phyloP scores from a whole-genome alignment of 2,329 filamentous ascomycete species.

The Cytospora mali region DNA sequence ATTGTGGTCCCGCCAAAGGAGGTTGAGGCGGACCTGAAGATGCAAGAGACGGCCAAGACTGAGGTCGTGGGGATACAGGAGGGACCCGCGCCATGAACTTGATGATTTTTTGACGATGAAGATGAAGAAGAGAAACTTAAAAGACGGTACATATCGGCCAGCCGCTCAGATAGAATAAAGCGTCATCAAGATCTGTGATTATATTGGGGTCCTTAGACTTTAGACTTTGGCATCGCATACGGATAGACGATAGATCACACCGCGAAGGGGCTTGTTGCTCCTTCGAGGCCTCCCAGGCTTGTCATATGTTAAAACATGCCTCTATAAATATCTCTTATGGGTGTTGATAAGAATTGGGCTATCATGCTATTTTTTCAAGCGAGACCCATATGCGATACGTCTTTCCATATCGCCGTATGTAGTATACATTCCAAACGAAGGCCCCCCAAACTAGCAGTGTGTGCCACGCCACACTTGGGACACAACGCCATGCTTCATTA shows the following conservation, averaged over 20 bases:
- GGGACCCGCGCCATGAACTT: slow-evolving; percentile 2
- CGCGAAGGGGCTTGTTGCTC: not conserved
- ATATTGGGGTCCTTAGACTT: not conserved
- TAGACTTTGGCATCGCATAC: not conserved
- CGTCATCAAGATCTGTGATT: not conserved
- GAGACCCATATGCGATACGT: not conserved
- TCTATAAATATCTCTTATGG: not conserved
- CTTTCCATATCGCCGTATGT: not conserved
- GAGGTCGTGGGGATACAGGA: slow-evolving; percentile 27
- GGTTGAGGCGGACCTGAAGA: slow-evolving; percentile 47
- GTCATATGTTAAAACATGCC: not conserved
- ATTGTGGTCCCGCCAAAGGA: slow-evolving; percentile 52
- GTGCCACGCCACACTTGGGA: too few relatives aligned
- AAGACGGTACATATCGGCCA: not conserved
- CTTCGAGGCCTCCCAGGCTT: not conserved
- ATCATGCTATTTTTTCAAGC: slow-evolving; percentile 15
- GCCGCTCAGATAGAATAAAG: not conserved
- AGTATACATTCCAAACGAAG: not conserved
- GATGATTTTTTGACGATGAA: not conserved
- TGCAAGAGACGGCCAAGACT: slow-evolving; percentile 41
- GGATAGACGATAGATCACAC: not conserved
- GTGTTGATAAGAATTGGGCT: slow-evolving; percentile 16
- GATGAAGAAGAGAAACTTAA: not conserved
- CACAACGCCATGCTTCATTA: not conserved
- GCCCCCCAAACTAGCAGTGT: not conserved